Conservation (phyloP, 306 rosid genomes). For the Corylus avellana region DNA sequence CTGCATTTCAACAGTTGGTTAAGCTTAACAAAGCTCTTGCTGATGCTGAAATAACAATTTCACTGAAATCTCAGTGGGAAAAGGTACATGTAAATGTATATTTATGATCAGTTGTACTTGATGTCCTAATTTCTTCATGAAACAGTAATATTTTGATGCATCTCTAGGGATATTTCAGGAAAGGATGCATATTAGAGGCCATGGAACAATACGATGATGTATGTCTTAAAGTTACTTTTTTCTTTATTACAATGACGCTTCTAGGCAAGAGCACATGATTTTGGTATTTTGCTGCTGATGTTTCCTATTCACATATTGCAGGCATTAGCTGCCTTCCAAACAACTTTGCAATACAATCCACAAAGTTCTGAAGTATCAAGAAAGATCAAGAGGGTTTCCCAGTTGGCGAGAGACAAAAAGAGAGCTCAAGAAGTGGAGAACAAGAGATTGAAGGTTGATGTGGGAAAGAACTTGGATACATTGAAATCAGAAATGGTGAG, state of each 20-base stretch:
- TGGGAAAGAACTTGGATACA: constrained; percentile 72
- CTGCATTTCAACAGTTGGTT: constrained; percentile 90
- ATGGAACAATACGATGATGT: constrained; percentile 92
- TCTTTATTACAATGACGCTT: constrained; percentile 18
- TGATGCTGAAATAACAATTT: constrained; percentile 90
- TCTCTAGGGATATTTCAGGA: constrained; percentile 91
- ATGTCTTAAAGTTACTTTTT: constrained; percentile 22
- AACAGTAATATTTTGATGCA: constrained; percentile 33
- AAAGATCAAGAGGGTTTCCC: constrained; percentile 80
- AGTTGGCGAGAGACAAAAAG: constrained; percentile 64
- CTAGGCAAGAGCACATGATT: constrained; percentile 5
- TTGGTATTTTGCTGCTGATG: constrained; percentile 34
- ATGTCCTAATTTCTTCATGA: constrained; percentile 15
- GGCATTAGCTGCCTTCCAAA: constrained; percentile 85
- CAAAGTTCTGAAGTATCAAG: constrained; percentile 87
- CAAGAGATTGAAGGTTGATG: constrained; percentile 80
- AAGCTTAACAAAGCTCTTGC: constrained; percentile 94
- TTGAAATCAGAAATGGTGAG: constrained; percentile 88
- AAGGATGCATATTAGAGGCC: constrained; percentile 94
- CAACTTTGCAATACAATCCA: constrained; percentile 72
- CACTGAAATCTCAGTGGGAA: constrained; percentile 92
- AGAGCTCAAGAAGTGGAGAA: constrained; percentile 83
- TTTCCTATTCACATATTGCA: constrained; percentile 34
- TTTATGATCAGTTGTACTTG: constrained; percentile 9
- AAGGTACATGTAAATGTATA: constrained; percentile 50